Conservation (phyloP, 164 flowering plant genomes). For the Buxus sempervirens region DNA sequence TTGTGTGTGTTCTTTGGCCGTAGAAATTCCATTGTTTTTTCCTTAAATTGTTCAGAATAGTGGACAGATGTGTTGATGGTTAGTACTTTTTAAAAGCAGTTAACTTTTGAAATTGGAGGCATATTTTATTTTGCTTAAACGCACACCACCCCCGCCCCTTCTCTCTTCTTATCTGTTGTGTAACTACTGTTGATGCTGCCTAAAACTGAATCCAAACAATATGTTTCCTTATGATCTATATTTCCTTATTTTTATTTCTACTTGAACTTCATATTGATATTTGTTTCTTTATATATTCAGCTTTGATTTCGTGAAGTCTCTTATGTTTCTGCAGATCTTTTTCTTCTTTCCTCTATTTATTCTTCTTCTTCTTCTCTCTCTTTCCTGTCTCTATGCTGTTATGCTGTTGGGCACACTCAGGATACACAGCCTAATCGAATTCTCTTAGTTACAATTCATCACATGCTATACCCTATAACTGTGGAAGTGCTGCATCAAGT, state of each 20-base stretch:
- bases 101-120: no score
- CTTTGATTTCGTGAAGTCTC: slow-evolving; percentile 9
- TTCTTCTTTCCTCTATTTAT: slow-evolving; percentile 33
- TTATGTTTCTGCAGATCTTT: slow-evolving; percentile 21
- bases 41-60: no score
- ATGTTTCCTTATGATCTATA: neutral
- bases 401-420: slow-evolving; percentile 63
- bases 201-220: neutral
- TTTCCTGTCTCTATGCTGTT: slow-evolving; percentile 57
- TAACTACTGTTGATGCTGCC: neutral
- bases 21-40: no score
- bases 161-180: no score
- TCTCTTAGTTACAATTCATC: slow-evolving; percentile 95
- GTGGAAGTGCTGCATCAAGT: slow-evolving; percentile 99
- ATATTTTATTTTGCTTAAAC: no score
- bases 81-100: no score
- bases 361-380: slow-evolving; percentile 50
- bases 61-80: no score
- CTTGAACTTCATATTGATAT: neutral
- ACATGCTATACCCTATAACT: slow-evolving; percentile 95
- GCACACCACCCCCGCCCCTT: no score
- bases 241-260: neutral
- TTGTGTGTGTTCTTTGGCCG: no score
- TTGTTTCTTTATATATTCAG: slow-evolving; percentile 9
- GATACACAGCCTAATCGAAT: slow-evolving; percentile 93